Evolutionary conservation across 768 basidiomycete genomes (phyloP).

Genomic region (Suillus subalutaceus): DNA sequence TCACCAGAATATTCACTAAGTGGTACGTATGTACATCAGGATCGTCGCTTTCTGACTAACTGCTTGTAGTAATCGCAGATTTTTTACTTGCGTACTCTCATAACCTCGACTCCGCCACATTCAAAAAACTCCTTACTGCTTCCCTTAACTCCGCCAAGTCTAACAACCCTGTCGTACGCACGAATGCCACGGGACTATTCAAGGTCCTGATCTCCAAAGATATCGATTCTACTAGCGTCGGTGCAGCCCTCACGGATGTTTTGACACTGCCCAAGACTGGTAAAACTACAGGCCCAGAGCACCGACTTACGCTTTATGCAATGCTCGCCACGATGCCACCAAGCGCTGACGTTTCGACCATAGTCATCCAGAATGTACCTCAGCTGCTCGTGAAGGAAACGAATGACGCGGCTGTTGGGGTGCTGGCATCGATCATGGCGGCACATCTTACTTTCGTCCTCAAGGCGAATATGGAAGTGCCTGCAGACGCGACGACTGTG

Average conservation of each 20-base stretch:
- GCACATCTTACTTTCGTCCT: slow-evolving; percentile 64
- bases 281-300: slow-evolving; percentile 87
- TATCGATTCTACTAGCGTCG: slow-evolving; percentile 40
- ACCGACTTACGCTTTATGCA: slow-evolving; percentile 77
- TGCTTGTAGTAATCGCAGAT: slow-evolving; percentile 50
- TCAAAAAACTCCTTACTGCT: slow-evolving; percentile 60
- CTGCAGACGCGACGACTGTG: slow-evolving; percentile 46
- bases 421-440: slow-evolving; percentile 57
- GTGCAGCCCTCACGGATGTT: slow-evolving; percentile 61
- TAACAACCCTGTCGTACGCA: slow-evolving; percentile 61
- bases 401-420: slow-evolving; percentile 63
- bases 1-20: slow-evolving; percentile 79
- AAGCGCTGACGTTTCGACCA: slow-evolving; percentile 50
- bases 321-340: slow-evolving; percentile 67
- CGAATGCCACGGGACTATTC: slow-evolving; percentile 61
- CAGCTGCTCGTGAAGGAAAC: slow-evolving; percentile 71
- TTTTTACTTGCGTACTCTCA: slow-evolving; percentile 61
- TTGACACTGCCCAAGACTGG: slow-evolving; percentile 76
- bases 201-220: slow-evolving; percentile 42
- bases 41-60: background rate
- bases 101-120: slow-evolving; percentile 47
- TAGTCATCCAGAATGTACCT: slow-evolving; percentile 42
- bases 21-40: slow-evolving; percentile 42
- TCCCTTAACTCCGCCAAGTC: slow-evolving; percentile 75
- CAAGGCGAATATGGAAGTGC: slow-evolving; percentile 40